phyloP scores from a whole-genome alignment of 495 filamentous ascomycete genomes.

The Penicillium atrosanguineum region DNA sequence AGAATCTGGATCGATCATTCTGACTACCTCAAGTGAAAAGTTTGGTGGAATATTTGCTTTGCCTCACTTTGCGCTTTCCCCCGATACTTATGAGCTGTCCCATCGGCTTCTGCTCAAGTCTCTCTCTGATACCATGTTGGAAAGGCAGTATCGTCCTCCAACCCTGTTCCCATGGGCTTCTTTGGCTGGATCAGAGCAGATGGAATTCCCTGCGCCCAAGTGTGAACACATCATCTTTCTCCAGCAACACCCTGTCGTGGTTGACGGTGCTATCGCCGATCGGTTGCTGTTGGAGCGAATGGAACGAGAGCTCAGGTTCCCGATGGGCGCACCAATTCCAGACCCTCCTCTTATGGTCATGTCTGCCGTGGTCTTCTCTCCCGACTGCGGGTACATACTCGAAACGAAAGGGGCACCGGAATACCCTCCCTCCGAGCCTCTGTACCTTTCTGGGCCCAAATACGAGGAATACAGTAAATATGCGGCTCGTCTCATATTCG shows the following conservation, averaged over 20 bases:
- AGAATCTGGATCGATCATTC: constrained; percentile 66
- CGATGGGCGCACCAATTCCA: constrained; percentile 74
- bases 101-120: constrained; percentile 68
- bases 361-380: constrained; percentile 86
- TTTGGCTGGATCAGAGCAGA: constrained; percentile 53
- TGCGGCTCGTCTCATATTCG: constrained; percentile 64
- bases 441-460: constrained; percentile 76
- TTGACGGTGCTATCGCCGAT: constrained; percentile 35
- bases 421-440: constrained; percentile 57
- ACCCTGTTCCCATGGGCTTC: constrained; percentile 65
- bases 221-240: constrained; percentile 89
- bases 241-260: constrained; percentile 66
- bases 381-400: constrained; percentile 90
- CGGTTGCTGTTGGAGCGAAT: constrained; percentile 57
- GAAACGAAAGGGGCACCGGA: constrained; percentile 81
- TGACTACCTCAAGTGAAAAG: constrained; percentile 89
- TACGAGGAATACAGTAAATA: constrained; percentile 67
- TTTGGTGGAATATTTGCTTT: constrained; percentile 85
- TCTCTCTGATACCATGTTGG: constrained; percentile 59
- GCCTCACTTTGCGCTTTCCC: constrained; percentile 73
- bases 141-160: constrained; percentile 52
- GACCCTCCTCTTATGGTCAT: constrained; percentile 68
- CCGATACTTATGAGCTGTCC: constrained; percentile 63
- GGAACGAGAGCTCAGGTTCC: constrained; percentile 81
- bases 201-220: constrained; percentile 60